A percentile compares a stretch with the other conserved stretches of the same genome.
phyloP scores from a whole-genome alignment of 2,329 filamentous ascomycete species.

The Calonectria fujianensis region DNA sequence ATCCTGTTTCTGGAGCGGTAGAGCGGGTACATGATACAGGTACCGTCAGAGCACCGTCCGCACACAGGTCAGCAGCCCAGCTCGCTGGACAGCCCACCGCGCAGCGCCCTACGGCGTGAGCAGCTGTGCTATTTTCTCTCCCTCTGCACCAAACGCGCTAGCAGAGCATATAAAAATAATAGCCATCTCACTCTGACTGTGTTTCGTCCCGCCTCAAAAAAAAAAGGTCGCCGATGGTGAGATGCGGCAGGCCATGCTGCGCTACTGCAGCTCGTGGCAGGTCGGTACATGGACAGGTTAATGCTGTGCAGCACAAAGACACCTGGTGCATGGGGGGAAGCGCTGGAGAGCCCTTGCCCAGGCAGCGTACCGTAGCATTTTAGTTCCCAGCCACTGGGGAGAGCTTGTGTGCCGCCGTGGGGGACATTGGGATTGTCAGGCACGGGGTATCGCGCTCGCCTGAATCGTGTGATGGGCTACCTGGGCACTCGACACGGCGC shows the following conservation, averaged over 20 bases:
- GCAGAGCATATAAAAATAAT: slow-evolving; percentile 17
- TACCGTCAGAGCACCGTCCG: slow-evolving; percentile 33
- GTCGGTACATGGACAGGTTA: slow-evolving; percentile 37
- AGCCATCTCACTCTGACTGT: slow-evolving; percentile 18
- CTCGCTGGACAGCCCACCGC: background rate
- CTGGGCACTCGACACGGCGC: background rate
- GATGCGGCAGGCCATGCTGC: slow-evolving; percentile 41
- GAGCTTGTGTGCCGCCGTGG: slow-evolving; percentile 6
- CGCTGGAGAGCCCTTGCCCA: slow-evolving; percentile 8
- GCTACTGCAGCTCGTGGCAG: slow-evolving; percentile 44
- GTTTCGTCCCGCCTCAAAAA: background rate
- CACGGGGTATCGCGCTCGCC: slow-evolving; percentile 13
- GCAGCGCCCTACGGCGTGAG: background rate
- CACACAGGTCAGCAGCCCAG: slow-evolving; percentile 4
- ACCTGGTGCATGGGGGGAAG: slow-evolving; percentile 14
- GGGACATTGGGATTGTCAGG: slow-evolving; percentile 29
- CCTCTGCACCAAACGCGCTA: background rate
- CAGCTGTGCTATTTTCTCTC: background rate
- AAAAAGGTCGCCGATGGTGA: slow-evolving; percentile 46
- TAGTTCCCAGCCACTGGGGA: slow-evolving; percentile 37
- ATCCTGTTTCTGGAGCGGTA: background rate
- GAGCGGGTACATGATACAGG: slow-evolving; percentile 19
- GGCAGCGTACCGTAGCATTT: slow-evolving; percentile 1
- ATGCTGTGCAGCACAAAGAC: slow-evolving; percentile 17
- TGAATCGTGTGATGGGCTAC: background rate